Conservation (phyloP, 2,329 filamentous ascomycete species). For the Cladosporium colombiae region DNA sequence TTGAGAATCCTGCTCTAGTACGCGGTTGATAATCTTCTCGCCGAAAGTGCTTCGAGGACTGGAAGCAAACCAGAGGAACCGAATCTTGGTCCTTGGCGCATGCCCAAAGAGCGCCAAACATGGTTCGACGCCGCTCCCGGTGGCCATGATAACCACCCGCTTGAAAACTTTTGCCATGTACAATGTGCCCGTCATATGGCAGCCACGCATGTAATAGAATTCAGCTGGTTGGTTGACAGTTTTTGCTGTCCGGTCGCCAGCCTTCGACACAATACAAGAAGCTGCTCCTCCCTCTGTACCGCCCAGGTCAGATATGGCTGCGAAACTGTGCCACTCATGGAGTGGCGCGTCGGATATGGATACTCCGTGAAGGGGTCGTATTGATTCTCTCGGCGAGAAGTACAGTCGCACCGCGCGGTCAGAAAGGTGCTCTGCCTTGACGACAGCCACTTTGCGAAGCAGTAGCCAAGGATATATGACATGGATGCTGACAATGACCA, state of each 20-base stretch:
- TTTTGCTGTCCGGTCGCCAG: conserved; percentile 1
- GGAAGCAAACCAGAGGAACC: conserved; percentile 23
- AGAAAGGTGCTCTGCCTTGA: neutral
- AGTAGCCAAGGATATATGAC: neutral
- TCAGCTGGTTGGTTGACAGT: neutral
- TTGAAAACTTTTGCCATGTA: conserved; percentile 9
- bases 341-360: neutral
- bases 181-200: neutral
- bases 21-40: conserved; percentile 21
- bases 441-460: neutral
- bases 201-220: conserved; percentile 2
- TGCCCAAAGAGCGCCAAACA: conserved; percentile 24
- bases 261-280: neutral
- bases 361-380: neutral
- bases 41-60: conserved; percentile 22
- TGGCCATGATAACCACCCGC: conserved; percentile 1
- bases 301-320: neutral
- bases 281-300: neutral
- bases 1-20: conserved; percentile 31
- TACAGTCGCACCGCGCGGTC: neutral
- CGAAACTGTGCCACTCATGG: conserved; percentile 6
- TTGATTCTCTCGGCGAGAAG: neutral
- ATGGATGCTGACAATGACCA: neutral
- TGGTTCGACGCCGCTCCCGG: conserved; percentile 36
- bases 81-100: neutral